Evolutionary conservation across 306 rosid species (phyloP).

Genomic region (Hippophae gyantsensis): DNA sequence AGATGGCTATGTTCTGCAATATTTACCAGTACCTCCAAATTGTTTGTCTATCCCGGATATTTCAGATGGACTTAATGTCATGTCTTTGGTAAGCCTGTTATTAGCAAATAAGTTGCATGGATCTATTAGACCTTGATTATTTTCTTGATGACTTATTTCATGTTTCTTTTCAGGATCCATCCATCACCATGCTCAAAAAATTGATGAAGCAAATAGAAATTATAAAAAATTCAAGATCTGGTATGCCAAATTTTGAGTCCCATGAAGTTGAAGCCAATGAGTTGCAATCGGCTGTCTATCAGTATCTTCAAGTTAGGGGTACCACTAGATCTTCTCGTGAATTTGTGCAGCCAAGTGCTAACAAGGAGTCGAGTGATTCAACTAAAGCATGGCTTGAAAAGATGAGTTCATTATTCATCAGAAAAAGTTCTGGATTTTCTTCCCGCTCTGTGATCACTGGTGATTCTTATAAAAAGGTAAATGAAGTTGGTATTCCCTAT

Average conservation of each 20-base stretch:
- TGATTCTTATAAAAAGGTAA: constrained; percentile 68
- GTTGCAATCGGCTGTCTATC: constrained; percentile 56
- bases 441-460: constrained; percentile 95
- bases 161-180: constrained; percentile 62
- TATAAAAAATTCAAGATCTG: constrained; percentile 74
- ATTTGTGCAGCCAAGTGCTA: constrained; percentile 54
- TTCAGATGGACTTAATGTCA: constrained; percentile 88
- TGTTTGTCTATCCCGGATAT: constrained; percentile 85
- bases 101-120: constrained; percentile 9
- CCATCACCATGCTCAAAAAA: constrained; percentile 63
- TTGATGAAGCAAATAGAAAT: constrained; percentile 60
- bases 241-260: constrained; percentile 72
- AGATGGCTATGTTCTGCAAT: constrained; percentile 64
- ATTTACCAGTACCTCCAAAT: constrained; percentile 88
- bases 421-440: constrained; percentile 95
- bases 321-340: constrained; percentile 60
- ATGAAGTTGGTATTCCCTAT: constrained; percentile 75
- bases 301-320: constrained; percentile 82
- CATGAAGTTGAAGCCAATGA: constrained; percentile 74
- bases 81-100: constrained; percentile 64
- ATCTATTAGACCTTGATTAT: constrained; percentile 1
- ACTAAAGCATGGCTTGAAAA: constrained; percentile 92
- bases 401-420: constrained; percentile 74
- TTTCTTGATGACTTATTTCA: neutral
- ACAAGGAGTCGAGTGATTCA: constrained; percentile 52